Conservation (phyloP, 2,329 filamentous ascomycete genomes). For the Capronia americana region DNA sequence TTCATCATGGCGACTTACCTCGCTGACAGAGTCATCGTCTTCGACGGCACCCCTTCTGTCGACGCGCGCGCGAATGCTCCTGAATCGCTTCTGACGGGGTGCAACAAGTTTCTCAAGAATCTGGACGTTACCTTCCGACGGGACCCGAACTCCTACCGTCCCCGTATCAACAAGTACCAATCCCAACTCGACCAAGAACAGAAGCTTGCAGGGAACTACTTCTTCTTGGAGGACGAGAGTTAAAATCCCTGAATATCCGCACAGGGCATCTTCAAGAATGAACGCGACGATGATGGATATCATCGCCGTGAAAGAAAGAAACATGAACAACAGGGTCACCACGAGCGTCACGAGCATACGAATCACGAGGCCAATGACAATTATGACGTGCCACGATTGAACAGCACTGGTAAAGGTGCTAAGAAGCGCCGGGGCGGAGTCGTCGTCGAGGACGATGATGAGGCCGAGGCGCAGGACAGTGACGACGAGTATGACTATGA, state of each 20-base stretch:
- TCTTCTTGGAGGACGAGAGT: conserved; percentile 91
- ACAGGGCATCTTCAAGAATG: conserved; percentile 46
- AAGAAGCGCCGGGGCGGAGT: conserved; percentile 56
- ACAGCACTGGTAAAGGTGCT: conserved; percentile 52
- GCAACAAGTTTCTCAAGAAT: conserved; percentile 96
- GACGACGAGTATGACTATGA: conserved; percentile 62
- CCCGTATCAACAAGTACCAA: conserved; percentile 97
- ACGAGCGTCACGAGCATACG: conserved; percentile 46
- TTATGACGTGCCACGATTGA: conserved; percentile 47
- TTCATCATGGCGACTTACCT: conserved; percentile 93
- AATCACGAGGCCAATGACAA: conserved; percentile 43
- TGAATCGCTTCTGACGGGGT: conserved; percentile 90
- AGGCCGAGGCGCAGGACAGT: conserved; percentile 67
- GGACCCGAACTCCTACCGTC: conserved; percentile 93
- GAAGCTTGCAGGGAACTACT: conserved; percentile 92
- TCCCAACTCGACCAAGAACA: conserved; percentile 98
- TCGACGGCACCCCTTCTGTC: conserved; percentile 90
- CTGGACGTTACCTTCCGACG: conserved; percentile 98
- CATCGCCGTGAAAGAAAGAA: conserved; percentile 27
- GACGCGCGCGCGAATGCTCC: conserved; percentile 86
- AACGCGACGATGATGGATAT: conserved; percentile 26
- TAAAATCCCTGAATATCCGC: conserved; percentile 66
- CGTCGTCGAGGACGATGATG: conserved; percentile 66
- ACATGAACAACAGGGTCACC: conserved; percentile 37
- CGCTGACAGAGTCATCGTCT: conserved; percentile 96